phyloP scores from a whole-genome alignment of 2,329 filamentous ascomycete genomes.

The Fusarium dimerum region DNA sequence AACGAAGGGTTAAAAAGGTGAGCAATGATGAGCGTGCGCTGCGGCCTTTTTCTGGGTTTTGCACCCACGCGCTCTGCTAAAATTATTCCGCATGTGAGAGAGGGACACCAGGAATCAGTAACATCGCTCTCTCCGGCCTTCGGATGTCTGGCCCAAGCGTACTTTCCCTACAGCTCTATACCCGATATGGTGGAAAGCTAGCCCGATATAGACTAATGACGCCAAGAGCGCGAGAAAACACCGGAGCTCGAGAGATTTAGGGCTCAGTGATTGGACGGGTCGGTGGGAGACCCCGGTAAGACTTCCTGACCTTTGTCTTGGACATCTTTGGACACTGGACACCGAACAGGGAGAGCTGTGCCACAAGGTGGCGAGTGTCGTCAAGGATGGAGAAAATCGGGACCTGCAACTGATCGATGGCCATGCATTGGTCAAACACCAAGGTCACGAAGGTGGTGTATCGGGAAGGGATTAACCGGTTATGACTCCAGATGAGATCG shows the following conservation, averaged over 20 bases:
- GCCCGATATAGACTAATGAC: slow-evolving; percentile 8
- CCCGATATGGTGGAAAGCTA: slow-evolving; percentile 10
- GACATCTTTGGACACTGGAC: not conserved
- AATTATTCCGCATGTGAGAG: slow-evolving; percentile 30
- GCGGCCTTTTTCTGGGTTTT: slow-evolving; percentile 26
- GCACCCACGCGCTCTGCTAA: slow-evolving; percentile 16
- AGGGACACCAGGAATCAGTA: slow-evolving; percentile 4
- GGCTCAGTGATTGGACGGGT: slow-evolving; percentile 26
- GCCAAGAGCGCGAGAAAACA: slow-evolving; percentile 30
- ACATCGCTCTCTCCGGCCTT: slow-evolving; percentile 30
- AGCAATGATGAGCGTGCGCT: slow-evolving; percentile 10
- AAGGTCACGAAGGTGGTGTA: not conserved
- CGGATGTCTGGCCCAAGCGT: slow-evolving; percentile 25
- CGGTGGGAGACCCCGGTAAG: slow-evolving; percentile 17
- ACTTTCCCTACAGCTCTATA: slow-evolving; percentile 7
- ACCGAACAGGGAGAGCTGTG: slow-evolving; percentile 8
- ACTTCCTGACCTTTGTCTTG: not conserved
- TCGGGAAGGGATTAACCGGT: slow-evolving; percentile 23
- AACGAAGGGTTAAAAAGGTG: slow-evolving; percentile 18
- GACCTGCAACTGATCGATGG: slow-evolving; percentile 13
- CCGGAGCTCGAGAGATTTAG: slow-evolving; percentile 21
- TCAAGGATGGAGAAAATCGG: slow-evolving; percentile 21
- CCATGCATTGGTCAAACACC: slow-evolving; percentile 13
- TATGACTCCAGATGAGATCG: not conserved
- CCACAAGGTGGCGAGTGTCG: slow-evolving; percentile 32